A percentile compares a stretch with the other conserved stretches of the same genome.
Conservation (phyloP, 2,329 filamentous ascomycete species). For the Oidium heveae region DNA sequence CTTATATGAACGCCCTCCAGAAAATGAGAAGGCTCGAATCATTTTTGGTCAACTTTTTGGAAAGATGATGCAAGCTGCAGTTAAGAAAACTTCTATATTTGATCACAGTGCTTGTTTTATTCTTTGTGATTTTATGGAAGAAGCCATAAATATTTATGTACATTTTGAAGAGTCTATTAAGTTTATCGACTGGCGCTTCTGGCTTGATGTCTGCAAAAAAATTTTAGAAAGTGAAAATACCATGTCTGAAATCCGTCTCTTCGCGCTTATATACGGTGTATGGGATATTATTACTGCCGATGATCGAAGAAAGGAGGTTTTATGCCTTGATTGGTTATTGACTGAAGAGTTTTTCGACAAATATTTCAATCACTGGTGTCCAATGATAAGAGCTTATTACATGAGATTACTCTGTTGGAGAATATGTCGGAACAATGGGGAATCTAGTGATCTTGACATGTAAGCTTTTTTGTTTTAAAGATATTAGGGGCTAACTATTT, state of each 20-base stretch:
- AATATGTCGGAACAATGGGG: constrained; percentile 32
- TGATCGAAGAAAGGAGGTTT: constrained; percentile 27
- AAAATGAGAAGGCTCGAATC: constrained; percentile 25
- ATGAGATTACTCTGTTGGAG: constrained; percentile 51
- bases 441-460: constrained; percentile 27
- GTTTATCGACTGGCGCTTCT: constrained; percentile 39
- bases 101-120: constrained; percentile 48
- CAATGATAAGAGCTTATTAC: constrained; percentile 54
- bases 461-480: constrained; percentile 16
- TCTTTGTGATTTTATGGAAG: constrained; percentile 49
- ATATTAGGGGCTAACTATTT: constrained; percentile 7
- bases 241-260: constrained; percentile 43
- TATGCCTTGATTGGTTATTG: constrained; percentile 38
- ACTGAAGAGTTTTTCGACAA: constrained; percentile 35
- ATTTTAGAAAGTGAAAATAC: constrained; percentile 49
- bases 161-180: constrained; percentile 27
- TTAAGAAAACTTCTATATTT: constrained; percentile 37
- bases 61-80: constrained; percentile 32
- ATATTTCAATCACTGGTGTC: constrained; percentile 52
- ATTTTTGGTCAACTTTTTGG: constrained; percentile 39
- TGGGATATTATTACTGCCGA: constrained; percentile 35
- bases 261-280: constrained; percentile 38
- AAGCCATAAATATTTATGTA: constrained; percentile 36
- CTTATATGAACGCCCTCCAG: constrained; percentile 31
- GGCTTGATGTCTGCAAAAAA: constrained; percentile 37